A percentile compares a stretch with the other conserved stretches of the same genome.
phyloP scores from a whole-genome alignment of 768 basidiomycete species.

The Naematelia aurantialba region DNA sequence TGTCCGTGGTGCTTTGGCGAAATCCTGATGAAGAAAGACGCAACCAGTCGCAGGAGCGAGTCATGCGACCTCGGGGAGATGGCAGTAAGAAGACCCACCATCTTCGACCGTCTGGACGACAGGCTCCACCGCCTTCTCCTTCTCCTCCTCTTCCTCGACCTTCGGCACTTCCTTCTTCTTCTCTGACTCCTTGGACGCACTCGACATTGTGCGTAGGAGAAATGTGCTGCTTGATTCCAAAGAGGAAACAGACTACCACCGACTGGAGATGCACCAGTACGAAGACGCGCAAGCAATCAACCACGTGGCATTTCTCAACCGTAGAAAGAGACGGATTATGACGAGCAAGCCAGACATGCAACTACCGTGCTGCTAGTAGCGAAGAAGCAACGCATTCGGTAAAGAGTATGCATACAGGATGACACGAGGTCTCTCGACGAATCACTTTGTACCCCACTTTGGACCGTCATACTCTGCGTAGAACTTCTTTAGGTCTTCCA shows the following conservation, averaged over 20 bases:
- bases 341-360: no score
- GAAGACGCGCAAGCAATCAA: constrained; percentile 25
- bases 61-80: no score
- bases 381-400: no score
- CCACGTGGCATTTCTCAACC: background rate
- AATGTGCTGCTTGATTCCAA: no score
- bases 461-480: constrained; percentile 56
- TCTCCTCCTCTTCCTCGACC: constrained; percentile 44
- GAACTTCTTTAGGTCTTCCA: constrained; percentile 81
- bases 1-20: no score
- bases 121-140: constrained; percentile 32
- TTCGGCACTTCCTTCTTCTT: constrained; percentile 13
- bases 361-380: no score
- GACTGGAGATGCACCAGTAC: no score
- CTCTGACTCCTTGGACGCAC: constrained; percentile 48
- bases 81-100: constrained; percentile 26
- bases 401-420: background rate
- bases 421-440: background rate
- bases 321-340: no score
- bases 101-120: constrained; percentile 27
- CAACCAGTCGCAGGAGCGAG: no score
- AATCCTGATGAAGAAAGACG: no score
- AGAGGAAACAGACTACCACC: no score
- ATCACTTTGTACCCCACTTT: constrained; percentile 21
- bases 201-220: constrained; percentile 22